A percentile compares a stretch with the other conserved stretches of the same genome.
These are phyloP conservation scores for Suillus subalutaceus DNA, from an alignment of 768 basidiomycete genomes.

Conservation along the genomic window DNA sequence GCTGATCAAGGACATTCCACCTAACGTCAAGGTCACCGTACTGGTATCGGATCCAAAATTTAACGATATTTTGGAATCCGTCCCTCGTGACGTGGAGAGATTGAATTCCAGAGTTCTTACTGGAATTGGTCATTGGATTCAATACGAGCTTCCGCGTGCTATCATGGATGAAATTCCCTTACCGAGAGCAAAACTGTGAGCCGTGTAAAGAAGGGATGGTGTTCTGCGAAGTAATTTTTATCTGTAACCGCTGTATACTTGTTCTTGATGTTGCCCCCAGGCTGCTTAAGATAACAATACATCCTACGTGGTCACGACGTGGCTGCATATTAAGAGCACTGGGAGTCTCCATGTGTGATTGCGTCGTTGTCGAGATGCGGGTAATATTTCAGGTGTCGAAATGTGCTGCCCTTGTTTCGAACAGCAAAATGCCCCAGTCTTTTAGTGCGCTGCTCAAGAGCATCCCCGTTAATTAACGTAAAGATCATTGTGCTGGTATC, in stretches of 20 bases:
- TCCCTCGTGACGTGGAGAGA: not conserved
- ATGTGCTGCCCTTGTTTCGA: not conserved
- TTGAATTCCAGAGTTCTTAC: not conserved
- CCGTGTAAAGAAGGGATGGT: not conserved
- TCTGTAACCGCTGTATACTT: not conserved
- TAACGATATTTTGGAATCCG: not conserved
- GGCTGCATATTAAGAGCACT: not conserved
- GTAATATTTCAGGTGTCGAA: not conserved
- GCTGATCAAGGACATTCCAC: not conserved
- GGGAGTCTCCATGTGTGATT: not conserved
- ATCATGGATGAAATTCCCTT: constrained; percentile 8
- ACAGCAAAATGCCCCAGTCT: not conserved
- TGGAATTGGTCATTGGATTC: constrained; percentile 2
- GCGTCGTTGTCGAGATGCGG: not conserved
- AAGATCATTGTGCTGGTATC: not conserved
- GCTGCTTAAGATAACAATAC: not conserved
- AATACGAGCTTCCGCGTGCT: constrained; percentile 13
- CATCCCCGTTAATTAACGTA: not conserved
- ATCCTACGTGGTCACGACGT: not conserved
- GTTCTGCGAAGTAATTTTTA: not conserved
- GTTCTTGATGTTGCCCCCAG: not conserved
- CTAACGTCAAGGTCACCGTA: not conserved
- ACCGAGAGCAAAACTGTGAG: not conserved
- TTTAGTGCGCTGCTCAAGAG: not conserved
- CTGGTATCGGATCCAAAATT: not conserved